phyloP scores from a whole-genome alignment of 495 filamentous ascomycete species.

The Penicillium bovifimosum region DNA sequence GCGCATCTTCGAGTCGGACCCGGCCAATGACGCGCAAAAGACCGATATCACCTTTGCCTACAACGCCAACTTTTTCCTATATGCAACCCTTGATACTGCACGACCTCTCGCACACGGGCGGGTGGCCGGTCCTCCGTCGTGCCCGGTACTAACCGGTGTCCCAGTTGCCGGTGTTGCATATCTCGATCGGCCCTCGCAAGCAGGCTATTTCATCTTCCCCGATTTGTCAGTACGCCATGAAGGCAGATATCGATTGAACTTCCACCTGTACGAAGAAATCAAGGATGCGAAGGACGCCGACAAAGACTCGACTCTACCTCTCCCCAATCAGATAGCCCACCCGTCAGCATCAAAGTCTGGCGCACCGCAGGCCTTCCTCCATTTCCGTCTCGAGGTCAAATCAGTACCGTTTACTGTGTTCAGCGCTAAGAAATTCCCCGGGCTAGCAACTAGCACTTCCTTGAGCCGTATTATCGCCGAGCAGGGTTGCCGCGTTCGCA shows the following conservation, averaged over 20 bases:
- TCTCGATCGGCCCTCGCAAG: slow-evolving; percentile 81
- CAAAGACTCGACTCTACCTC: slow-evolving; percentile 36
- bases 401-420: slow-evolving; percentile 83
- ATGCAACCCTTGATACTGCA: slow-evolving; percentile 82
- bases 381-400: slow-evolving; percentile 85
- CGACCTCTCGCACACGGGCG: slow-evolving; percentile 81
- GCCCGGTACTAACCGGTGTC: slow-evolving; percentile 88
- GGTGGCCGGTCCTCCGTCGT: slow-evolving; percentile 58
- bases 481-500: slow-evolving; percentile 94
- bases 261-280: slow-evolving; percentile 89
- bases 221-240: slow-evolving; percentile 96
- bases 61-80: slow-evolving; percentile 97
- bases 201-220: slow-evolving; percentile 97
- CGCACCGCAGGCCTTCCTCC: slow-evolving; percentile 39
- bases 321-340: slow-evolving; percentile 20
- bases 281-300: slow-evolving; percentile 70
- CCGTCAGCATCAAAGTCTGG: slow-evolving; percentile 25
- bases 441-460: slow-evolving; percentile 81
- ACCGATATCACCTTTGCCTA: slow-evolving; percentile 86
- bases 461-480: slow-evolving; percentile 90
- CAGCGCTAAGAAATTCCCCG: slow-evolving; percentile 98
- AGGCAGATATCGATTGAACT: slow-evolving; percentile 80
- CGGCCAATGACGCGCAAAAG: slow-evolving; percentile 41
- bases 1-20: slow-evolving; percentile 77
- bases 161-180: slow-evolving; percentile 97